Base-by-base conservation (phyloP, 1,139 yeast species). In the Magnusiomyces sp. region DNA sequence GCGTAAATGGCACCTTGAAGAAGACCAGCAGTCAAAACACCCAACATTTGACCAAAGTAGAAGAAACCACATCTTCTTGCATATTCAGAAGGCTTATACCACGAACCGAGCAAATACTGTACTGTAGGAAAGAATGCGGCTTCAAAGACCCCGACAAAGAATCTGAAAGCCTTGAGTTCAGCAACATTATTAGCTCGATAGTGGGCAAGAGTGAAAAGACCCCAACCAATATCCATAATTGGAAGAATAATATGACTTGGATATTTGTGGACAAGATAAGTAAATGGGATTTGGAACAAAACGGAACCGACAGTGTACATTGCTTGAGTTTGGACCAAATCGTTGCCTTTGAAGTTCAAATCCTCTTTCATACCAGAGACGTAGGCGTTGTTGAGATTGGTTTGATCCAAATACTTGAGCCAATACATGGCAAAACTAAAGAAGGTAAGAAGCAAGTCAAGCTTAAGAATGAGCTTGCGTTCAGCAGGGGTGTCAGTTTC, bases 341-440 rank as follows among this genome's bases (percentile, higher is more conserved):
- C 85, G 56, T 80, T 80, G 13, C 86, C 86, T 55, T 71, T 64
- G 78, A 84, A 75, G 29, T 72, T 69, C 44, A 83, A 67, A 47
- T 73, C 80, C 58, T 79, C 79, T 55, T 76, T 69, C 73, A 83
- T 71, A 10, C 83, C 81, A 17, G 83, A 76, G 43, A 82, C 80
- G 61, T 83, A 83, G 14, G 89, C 88, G 60, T 79, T 80, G 50
- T 77, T 76, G 47, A 79, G 31, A 43, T 63, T 63, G 44, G 80
- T 71, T 52, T 76, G 76, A 62, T 83, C 90, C 48, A 83, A 68
- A 51, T 79, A 80, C 61, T 83, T 83, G 46, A 80, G 81, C 84
- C 86, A 83, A 63, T 81, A 82, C 17, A 81, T 78, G 67, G 80
- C 67, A 58, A 81, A 70, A 32, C 83, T 74, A 62, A 79, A 83